Evolutionary conservation across 1,139 yeast genomes (phyloP).

Genomic region (Pichia cactophila): DNA sequence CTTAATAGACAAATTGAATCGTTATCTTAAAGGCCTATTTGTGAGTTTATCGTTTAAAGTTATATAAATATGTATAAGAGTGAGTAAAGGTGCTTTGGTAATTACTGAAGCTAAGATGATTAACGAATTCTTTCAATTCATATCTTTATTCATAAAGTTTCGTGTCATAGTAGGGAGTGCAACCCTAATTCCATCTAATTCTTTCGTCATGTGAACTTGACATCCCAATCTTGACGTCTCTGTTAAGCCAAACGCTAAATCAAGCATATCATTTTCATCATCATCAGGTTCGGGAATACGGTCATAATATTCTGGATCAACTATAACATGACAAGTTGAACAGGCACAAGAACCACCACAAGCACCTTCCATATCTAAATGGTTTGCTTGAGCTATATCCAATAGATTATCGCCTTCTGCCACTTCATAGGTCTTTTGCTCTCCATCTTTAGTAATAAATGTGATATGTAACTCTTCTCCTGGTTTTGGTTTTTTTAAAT

Average conservation of each 20-base stretch:
- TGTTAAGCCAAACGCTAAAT: conserved; percentile 91
- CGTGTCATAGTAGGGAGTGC: conserved; percentile 98
- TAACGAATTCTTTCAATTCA: conserved; percentile 4
- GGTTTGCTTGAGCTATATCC: conserved; percentile 92
- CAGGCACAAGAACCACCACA: conserved; percentile 99
- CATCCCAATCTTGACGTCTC: conserved; percentile 96
- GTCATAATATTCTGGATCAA: conserved; percentile 92
- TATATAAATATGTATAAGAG: too few relatives aligned
- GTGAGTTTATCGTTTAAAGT: too few relatives aligned
- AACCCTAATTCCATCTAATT: conserved; percentile 87
- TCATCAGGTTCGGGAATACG: conserved; percentile 91
- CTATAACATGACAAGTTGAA: conserved; percentile 93
- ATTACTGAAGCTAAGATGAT: too few relatives aligned
- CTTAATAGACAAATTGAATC: conserved; percentile 38
- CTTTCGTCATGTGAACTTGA: conserved; percentile 83
- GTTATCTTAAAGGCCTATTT: not conserved
- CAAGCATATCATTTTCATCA: conserved; percentile 97
- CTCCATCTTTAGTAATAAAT: conserved; percentile 87
- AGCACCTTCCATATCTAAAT: conserved; percentile 93
- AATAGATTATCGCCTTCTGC: conserved; percentile 87
- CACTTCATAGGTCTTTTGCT: conserved; percentile 72
- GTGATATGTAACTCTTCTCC: conserved; percentile 92
- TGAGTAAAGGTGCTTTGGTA: too few relatives aligned
- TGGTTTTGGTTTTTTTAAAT: conserved; percentile 79
- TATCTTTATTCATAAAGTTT: conserved; percentile 51